Conservation (phyloP, 768 basidiomycete species). For the Solioccasus polychromus region DNA sequence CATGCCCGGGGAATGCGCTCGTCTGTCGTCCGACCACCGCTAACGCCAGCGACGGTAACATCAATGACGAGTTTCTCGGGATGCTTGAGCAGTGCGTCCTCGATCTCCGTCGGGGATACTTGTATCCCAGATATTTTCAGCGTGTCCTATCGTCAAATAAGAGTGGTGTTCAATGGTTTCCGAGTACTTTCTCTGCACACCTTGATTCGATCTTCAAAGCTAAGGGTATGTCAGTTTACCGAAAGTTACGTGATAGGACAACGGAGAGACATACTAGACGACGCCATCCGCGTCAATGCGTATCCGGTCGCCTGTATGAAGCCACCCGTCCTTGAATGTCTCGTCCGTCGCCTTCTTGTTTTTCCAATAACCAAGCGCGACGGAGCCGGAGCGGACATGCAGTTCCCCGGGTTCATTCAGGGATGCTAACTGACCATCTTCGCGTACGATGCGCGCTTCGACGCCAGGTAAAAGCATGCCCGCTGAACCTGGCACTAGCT, state of each 20-base stretch:
- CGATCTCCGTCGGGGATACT: slow-evolving; percentile 80
- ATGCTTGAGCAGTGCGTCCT: slow-evolving; percentile 59
- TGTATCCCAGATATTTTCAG: slow-evolving; percentile 78
- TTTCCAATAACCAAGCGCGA: slow-evolving; percentile 70
- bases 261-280: slow-evolving; percentile 52
- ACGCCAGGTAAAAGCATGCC: slow-evolving; percentile 64
- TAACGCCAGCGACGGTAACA: slow-evolving; percentile 72
- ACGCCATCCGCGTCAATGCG: slow-evolving; percentile 55
- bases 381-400: slow-evolving; percentile 51
- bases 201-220: slow-evolving; percentile 77
- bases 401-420: slow-evolving; percentile 65
- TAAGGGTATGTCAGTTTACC: slow-evolving; percentile 28
- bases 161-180: no score
- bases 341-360: slow-evolving; percentile 63
- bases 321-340: slow-evolving; percentile 70
- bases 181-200: slow-evolving; percentile 40
- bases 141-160: slow-evolving; percentile 58
- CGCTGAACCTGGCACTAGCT: slow-evolving; percentile 39
- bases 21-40: slow-evolving; percentile 64
- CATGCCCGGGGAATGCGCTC: slow-evolving; percentile 78
- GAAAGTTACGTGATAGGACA: background rate
- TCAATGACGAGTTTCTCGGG: slow-evolving; percentile 62
- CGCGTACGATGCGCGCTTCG: slow-evolving; percentile 59
- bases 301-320: slow-evolving; percentile 73
- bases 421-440: slow-evolving; percentile 54